Conservation (phyloP, 768 basidiomycete genomes). For the Naganishia kalamii region DNA sequence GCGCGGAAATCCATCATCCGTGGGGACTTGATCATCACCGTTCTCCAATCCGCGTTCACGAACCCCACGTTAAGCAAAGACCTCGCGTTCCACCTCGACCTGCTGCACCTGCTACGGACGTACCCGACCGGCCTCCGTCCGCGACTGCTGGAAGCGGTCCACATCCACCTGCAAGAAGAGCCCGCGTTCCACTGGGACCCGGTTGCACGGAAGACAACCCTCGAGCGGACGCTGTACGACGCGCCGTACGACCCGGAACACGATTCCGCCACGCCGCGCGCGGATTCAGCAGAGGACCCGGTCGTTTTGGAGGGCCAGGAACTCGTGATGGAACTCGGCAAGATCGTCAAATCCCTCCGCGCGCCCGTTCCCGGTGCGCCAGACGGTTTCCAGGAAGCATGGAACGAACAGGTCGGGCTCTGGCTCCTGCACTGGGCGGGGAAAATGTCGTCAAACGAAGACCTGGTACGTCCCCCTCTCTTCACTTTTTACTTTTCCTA, state of each 20-base stretch:
- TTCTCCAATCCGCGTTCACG: conserved; percentile 25
- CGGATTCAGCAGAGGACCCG: conserved; percentile 7
- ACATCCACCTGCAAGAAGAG: conserved; percentile 29
- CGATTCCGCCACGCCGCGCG: background rate
- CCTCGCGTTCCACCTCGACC: conserved; percentile 39
- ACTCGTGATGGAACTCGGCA: conserved; percentile 20
- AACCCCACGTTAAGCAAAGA: conserved; percentile 44
- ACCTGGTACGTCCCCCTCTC: conserved; percentile 39
- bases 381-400: conserved; percentile 21
- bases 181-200: conserved; percentile 17
- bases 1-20: conserved; percentile 38
- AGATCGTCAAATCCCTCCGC: conserved; percentile 36
- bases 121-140: conserved; percentile 44
- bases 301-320: conserved; percentile 16
- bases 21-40: conserved; percentile 28
- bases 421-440: conserved; percentile 54
- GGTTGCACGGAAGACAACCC: conserved; percentile 30
- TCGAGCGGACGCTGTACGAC: conserved; percentile 40
- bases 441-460: conserved; percentile 39
- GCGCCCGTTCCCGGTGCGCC: conserved; percentile 49
- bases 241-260: conserved; percentile 34
- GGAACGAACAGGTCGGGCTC: conserved; percentile 47
- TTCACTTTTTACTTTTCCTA: background rate
- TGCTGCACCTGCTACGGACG: conserved; percentile 34
- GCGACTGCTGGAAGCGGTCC: conserved; percentile 33